These are phyloP conservation scores for Colletotrichum limetticola DNA, from an alignment of 2,329 filamentous ascomycete genomes.

Conservation along the genomic window DNA sequence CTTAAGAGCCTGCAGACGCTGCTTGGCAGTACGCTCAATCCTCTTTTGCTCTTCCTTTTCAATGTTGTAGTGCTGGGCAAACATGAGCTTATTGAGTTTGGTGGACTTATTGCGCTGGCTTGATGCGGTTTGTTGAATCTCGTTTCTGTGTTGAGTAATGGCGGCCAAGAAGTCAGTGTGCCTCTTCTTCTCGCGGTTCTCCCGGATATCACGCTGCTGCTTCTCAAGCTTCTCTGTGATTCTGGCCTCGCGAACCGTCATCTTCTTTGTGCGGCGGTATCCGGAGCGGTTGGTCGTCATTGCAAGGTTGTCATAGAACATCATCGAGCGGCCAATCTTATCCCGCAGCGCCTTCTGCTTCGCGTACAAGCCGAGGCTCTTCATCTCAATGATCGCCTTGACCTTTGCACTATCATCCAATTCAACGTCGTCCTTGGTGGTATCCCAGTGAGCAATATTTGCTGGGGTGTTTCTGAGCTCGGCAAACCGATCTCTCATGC, in stretches of 20 bases:
- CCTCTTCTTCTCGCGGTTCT: constrained; percentile 97
- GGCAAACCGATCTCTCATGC: constrained; percentile 84
- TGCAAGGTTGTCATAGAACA: constrained; percentile 93
- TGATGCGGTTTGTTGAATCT: constrained; percentile 76
- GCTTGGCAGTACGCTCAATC: constrained; percentile 96
- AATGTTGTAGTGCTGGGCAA: constrained; percentile 90
- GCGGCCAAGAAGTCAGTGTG: constrained; percentile 91
- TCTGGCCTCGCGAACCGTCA: constrained; percentile 91
- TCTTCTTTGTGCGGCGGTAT: constrained; percentile 97
- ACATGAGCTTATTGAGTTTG: constrained; percentile 91
- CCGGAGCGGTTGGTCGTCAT: constrained; percentile 95
- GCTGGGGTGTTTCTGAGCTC: constrained; percentile 87
- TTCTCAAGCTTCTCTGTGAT: constrained; percentile 99
- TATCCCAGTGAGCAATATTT: constrained; percentile 89
- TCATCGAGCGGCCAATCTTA: constrained; percentile 89
- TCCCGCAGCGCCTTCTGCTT: constrained; percentile 90
- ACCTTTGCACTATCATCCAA: constrained; percentile 86
- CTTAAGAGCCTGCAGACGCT: constrained; percentile 98
- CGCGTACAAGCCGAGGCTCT: constrained; percentile 85
- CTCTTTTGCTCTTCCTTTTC: constrained; percentile 99
- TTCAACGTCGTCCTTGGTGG: constrained; percentile 72
- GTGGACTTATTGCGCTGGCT: constrained; percentile 79
- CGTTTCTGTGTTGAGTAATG: constrained; percentile 83
- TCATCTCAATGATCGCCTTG: constrained; percentile 94
- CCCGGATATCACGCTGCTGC: constrained; percentile 94